These are phyloP conservation scores for Nitzschia sp. DNA, from an alignment of 108 stramenopile species.

Conservation along the genomic window DNA sequence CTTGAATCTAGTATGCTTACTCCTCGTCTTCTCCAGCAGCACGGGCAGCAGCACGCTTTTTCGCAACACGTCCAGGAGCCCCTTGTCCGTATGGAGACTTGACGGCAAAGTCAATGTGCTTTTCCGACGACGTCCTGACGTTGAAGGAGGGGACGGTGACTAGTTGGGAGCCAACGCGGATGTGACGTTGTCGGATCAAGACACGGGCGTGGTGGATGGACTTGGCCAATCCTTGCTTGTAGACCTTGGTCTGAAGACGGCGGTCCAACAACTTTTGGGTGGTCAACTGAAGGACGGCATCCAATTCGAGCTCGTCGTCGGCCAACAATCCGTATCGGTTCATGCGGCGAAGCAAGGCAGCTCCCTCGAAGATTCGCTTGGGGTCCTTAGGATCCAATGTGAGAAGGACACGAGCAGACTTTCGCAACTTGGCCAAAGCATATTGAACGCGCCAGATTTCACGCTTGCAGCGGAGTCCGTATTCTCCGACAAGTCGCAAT, in stretches of 20 bases:
- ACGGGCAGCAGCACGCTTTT: conserved; percentile 91
- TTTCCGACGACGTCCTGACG: conserved; percentile 94
- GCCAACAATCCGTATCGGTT: conserved; percentile 94
- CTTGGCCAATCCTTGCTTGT: conserved; percentile 99
- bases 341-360: conserved; percentile 97
- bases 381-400: conserved; percentile 97
- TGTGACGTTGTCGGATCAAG: conserved; percentile 99
- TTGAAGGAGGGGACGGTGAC: conserved; percentile 98
- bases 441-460: conserved; percentile 99
- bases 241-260: conserved; percentile 95
- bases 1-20: conserved; percentile 15
- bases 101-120: conserved; percentile 97
- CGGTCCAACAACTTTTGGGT: conserved; percentile 98
- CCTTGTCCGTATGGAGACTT: conserved; percentile 97
- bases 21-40: conserved; percentile 90
- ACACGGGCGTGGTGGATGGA: conserved; percentile 99
- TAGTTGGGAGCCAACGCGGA: conserved; percentile 96
- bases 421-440: conserved; percentile 98
- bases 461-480: conserved; percentile 99
- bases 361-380: conserved; percentile 98
- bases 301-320: conserved; percentile 96
- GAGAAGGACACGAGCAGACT: conserved; percentile 95
- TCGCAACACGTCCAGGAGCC: conserved; percentile 95
- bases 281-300: conserved; percentile 96
- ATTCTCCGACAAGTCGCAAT: conserved; percentile 98